Base-by-base conservation (phyloP, 495 filamentous ascomycete genomes). In the Penicillium verhagenii region DNA sequence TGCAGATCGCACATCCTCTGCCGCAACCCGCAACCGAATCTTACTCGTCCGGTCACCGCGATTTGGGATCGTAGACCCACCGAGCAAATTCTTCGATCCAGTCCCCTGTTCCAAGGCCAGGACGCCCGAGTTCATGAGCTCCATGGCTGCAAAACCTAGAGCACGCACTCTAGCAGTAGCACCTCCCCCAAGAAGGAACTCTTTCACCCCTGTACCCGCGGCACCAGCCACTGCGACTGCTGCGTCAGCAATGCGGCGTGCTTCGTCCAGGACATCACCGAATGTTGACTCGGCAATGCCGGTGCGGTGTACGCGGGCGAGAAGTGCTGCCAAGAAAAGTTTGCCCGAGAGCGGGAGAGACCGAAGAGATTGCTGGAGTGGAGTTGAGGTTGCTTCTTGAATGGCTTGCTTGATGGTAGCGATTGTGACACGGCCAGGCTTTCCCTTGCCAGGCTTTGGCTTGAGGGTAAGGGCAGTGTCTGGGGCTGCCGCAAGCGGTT, bases 361-460 rank as follows among this genome's bases (percentile, higher is more conserved):
- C 40, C 90, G 86, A 23, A 99, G 81, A 53, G 88, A 91, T 67
- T 89, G 88, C 64, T 97, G 93, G 38, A 99, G 73, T 1, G 95
- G 93, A 54, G 87, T 96, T 1, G 87, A 91, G 1, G 94, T 97
- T 1, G 92, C 91, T 73, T 99, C 95, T 62, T 87, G 86, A 68
- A 99, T 97, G 16, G 94, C 94, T 67, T 89, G 82, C 61, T 96
- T 96, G 60, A 98, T 85, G 1, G 91, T 96, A 29, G 88, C 84
- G 60, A 97, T 97, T 0, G 92, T 97, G 28, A 97, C 94, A 25
- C 82, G 69, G 69, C 54, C 89, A 76, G 66, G 46, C 23, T 62
- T 74, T 58, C 60, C 67, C 58, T 62, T 72, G 40, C 14, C 54
- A 28, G 33, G 52, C 44, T 54, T 47, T 28, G 51, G 52, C 42